phyloP scores from a whole-genome alignment of 2,329 filamentous ascomycete species.

The Fusarium hainanense region DNA sequence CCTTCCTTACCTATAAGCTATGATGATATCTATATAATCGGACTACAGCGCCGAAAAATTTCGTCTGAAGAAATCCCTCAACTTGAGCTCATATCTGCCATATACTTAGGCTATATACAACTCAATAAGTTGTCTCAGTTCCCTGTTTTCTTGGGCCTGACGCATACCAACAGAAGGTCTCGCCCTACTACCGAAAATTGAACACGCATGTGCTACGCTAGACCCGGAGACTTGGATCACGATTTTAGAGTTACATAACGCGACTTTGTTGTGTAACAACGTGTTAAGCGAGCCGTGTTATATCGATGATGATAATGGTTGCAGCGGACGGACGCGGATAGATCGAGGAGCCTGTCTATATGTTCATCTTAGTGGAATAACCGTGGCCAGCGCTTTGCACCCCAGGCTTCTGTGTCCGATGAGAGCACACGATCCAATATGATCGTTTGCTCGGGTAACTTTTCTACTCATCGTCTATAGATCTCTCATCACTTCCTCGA shows the following conservation, averaged over 20 bases:
- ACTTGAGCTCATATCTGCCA: not conserved
- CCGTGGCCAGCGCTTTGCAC: not conserved
- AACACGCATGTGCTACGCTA: conserved; percentile 3
- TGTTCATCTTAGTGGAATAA: not conserved
- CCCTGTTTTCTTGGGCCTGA: not conserved
- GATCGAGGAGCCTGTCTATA: conserved; percentile 1
- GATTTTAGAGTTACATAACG: conserved; percentile 29
- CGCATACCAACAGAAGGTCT: conserved; percentile 11
- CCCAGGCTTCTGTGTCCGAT: not conserved
- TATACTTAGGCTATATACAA: not conserved
- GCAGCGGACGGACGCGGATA: conserved; percentile 6
- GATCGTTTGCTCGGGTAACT: not conserved
- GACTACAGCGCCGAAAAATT: not conserved
- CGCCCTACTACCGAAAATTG: conserved; percentile 9
- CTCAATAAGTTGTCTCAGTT: not conserved
- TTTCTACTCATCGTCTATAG: conserved; percentile 48
- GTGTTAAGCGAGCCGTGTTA: conserved; percentile 22
- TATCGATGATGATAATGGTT: not conserved
- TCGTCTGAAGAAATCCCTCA: not conserved
- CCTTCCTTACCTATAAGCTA: not conserved
- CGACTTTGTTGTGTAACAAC: conserved; percentile 24
- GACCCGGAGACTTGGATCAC: conserved; percentile 8
- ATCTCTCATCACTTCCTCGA: conserved; percentile 73
- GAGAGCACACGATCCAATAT: not conserved
- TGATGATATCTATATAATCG: not conserved